Evolutionary conservation across 1,139 yeast species (phyloP).

Genomic region (Zygoascus hellenicus): DNA sequence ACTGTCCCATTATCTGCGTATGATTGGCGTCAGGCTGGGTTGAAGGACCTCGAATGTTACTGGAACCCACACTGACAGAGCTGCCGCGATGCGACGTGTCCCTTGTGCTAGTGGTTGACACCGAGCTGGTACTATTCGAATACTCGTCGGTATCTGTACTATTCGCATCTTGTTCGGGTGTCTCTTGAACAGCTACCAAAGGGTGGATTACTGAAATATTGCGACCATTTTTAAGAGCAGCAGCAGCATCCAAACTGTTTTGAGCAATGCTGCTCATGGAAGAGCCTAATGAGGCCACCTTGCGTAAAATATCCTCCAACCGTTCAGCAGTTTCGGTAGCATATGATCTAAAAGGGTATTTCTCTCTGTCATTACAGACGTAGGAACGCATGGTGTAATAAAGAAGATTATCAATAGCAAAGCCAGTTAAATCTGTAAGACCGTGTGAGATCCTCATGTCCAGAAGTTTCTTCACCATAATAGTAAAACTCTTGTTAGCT

Average conservation of each 20-base stretch:
- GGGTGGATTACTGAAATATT: not conserved
- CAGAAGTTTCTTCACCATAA: conserved; percentile 11
- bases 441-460: conserved; percentile 12
- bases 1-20: not conserved
- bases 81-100: not conserved
- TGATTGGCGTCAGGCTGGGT: not conserved
- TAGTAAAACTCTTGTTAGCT: conserved; percentile 15
- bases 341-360: conserved; percentile 6
- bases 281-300: not conserved
- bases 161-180: not conserved
- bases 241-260: not conserved
- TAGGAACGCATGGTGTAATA: conserved; percentile 16
- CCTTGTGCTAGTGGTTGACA: not conserved
- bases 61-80: no score
- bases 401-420: conserved; percentile 19
- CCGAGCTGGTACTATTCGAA: not conserved
- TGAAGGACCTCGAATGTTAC: not conserved
- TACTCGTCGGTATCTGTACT: not conserved
- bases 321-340: conserved; percentile 7
- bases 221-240: not conserved
- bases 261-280: not conserved
- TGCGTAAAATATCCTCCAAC: conserved; percentile 3
- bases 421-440: conserved; percentile 16
- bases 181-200: conserved; percentile 1
- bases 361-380: not conserved